A percentile compares a stretch with the other conserved stretches of the same genome.
These are phyloP conservation scores for Lichenothelia convexa DNA, from an alignment of 495 filamentous ascomycete species.

Conservation along the genomic window DNA sequence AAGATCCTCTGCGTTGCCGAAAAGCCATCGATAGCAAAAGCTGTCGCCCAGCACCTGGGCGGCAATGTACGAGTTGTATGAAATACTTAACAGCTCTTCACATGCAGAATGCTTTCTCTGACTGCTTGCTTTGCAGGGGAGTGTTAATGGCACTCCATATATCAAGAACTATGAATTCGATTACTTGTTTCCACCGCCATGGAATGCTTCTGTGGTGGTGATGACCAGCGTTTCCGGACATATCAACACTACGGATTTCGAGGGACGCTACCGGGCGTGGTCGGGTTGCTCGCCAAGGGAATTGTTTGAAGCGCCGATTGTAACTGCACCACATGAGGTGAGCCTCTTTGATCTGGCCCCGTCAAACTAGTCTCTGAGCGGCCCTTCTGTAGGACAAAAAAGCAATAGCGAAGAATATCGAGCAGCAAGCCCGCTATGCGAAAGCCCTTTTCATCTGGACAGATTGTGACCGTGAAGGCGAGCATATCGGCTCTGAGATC, in stretches of 20 bases:
- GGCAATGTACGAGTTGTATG: constrained; percentile 52
- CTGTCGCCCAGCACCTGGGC: constrained; percentile 74
- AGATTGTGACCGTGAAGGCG: constrained; percentile 94
- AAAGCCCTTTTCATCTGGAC: constrained; percentile 87
- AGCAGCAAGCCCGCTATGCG: constrained; percentile 47
- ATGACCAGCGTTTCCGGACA: constrained; percentile 91
- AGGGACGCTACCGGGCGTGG: constrained; percentile 53
- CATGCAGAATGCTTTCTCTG: neutral
- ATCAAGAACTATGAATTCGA: constrained; percentile 90
- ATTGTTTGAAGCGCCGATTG: constrained; percentile 74
- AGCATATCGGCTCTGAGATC: constrained; percentile 91
- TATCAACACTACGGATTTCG: constrained; percentile 57
- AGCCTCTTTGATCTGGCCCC: constrained; percentile 31
- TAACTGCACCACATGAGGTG: constrained; percentile 40
- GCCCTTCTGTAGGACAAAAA: too few relatives aligned
- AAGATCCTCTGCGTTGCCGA: constrained; percentile 86
- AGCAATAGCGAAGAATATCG: constrained; percentile 70
- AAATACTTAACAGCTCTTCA: too few relatives aligned
- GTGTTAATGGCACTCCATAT: constrained; percentile 46
- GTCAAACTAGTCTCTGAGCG: constrained; percentile 19
- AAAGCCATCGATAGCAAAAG: constrained; percentile 90
- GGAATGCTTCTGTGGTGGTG: constrained; percentile 66
- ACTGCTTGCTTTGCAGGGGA: constrained; percentile 22
- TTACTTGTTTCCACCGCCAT: constrained; percentile 64
- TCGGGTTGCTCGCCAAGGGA: constrained; percentile 52